Base-by-base conservation (phyloP, 768 basidiomycete genomes). In the Boletales sp. region DNA sequence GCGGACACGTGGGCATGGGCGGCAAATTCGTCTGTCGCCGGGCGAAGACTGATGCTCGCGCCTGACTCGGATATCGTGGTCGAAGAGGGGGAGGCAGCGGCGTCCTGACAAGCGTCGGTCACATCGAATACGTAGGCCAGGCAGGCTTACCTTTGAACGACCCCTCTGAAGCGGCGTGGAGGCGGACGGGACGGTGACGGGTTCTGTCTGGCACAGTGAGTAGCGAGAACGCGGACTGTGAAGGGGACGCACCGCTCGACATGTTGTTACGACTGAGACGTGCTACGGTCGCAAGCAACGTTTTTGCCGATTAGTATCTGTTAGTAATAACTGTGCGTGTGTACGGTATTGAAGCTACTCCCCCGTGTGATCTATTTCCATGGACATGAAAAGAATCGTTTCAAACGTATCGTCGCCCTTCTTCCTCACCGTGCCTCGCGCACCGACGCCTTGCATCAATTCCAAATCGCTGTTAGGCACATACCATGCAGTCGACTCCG, bases 331-430 rank as follows among this genome's bases (percentile, higher is more conserved):
- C n/a, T n/a, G 7, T 27, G 24, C 24, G 1, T 27, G 24, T 27
- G 24, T 27, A 27, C 7, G 24, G 24, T 27, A 27, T 6, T 27
- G 4, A 4, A 4, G 24, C 24, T 27, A 27, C 24, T 27, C 24
- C 24, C 7, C 6, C 24, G 24, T 27, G 4, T 27, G 24, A 7
- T 27, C 24, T 27, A 27, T 27, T 36, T 31, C 36, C 17, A 75
- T 53, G 2, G 43, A 45, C 74, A 75, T 74, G 44, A 78, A 58
- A 30, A 90, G 65, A 19, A 90, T 58, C n/a, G 71, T 75, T 62
- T 91, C 87, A 50, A 90, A 90, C 8, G 79, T 81, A 44, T 87
- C 84, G 53, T 90, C 86, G 13, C 71, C 68, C 59, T 85, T 87
- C 24, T 65, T 66, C 4, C 54, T 27, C 13, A 57, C 29, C 5